phyloP scores from a whole-genome alignment of 2,329 filamentous ascomycete species.

The Neopestalotiopsis sp. region DNA sequence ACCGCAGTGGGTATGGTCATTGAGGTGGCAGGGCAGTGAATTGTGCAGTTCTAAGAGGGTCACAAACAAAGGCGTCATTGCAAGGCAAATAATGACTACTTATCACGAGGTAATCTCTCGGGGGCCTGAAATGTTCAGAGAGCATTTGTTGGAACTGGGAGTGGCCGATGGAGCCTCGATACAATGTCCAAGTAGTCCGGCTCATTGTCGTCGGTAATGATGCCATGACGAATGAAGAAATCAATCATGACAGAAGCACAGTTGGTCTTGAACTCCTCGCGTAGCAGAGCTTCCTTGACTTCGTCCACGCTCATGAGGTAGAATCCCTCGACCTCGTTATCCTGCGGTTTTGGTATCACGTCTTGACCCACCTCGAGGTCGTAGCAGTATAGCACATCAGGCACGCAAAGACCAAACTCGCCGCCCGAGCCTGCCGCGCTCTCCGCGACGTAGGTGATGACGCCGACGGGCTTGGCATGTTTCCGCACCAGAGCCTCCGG shows the following conservation, averaged over 20 bases:
- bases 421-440: slow-evolving; percentile 67
- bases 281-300: slow-evolving; percentile 61
- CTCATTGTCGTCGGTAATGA: slow-evolving; percentile 70
- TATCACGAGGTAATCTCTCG: not conserved
- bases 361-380: slow-evolving; percentile 65
- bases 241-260: slow-evolving; percentile 72
- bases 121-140: not conserved
- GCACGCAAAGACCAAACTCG: slow-evolving; percentile 66
- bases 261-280: slow-evolving; percentile 75
- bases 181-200: slow-evolving; percentile 68
- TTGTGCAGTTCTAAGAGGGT: not conserved
- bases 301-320: slow-evolving; percentile 60
- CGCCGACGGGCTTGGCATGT: slow-evolving; percentile 59
- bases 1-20: not conserved
- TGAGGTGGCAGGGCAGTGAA: slow-evolving; percentile 3
- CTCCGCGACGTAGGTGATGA: slow-evolving; percentile 71
- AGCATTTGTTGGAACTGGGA: slow-evolving; percentile 26
- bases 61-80: too few species aligned
- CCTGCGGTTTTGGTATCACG: slow-evolving; percentile 64
- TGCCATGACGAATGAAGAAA: slow-evolving; percentile 73
- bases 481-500: slow-evolving; percentile 61
- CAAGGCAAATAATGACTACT: too few species aligned
- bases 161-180: slow-evolving; percentile 34
- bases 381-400: slow-evolving; percentile 74
- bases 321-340: slow-evolving; percentile 63